Base-by-base conservation (phyloP, 2,329 filamentous ascomycete genomes). In the Escovopsis sp. region DNA sequence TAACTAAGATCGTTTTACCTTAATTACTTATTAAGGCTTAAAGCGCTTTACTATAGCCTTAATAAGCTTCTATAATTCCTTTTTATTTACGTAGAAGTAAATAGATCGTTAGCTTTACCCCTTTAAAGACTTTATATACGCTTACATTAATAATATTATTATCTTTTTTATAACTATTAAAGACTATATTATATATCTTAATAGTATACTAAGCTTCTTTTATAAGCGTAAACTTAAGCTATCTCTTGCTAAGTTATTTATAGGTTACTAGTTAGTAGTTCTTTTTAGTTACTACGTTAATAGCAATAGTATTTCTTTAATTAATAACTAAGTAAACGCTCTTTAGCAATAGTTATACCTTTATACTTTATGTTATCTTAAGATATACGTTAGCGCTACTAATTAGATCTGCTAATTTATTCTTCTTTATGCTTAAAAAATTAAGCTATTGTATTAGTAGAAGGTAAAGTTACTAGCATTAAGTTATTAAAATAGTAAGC, bases 11-110 rank as follows among this genome's bases (percentile, higher is more conserved):
- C 8, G 13, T 23, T 21, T 21, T 21, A 21, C 19, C 19, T 21
- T 21, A 21, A 27, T 31, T n/a, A 13, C 30, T 15, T 21, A 4
- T 31, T 37, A 18, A 31, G 37, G 25, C 21, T 31, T 35, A 35
- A 26, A 37, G 17, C 17, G 16, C 27, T 7, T 11, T 3, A 14
- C 14, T 34, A 34, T 25, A 16, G 16, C 18, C 29, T 13, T 35
- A 35, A 35, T 29, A n/a, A n/a, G n/a, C n/a, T n/a, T n/a, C n/a
- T n/a, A n/a, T n/a, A n/a, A n/a, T n/a, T n/a, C n/a, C n/a, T n/a
- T n/a, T n/a, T n/a, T n/a, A n/a, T n/a, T n/a, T n/a, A n/a, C n/a
- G n/a, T n/a, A n/a, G n/a, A n/a, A n/a, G n/a, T n/a, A n/a, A n/a
- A n/a, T n/a, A n/a, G n/a, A n/a, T n/a, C n/a, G n/a, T n/a, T n/a